Evolutionary conservation across 768 basidiomycete genomes (phyloP).

Genomic region (Cantharellus anzutake): DNA sequence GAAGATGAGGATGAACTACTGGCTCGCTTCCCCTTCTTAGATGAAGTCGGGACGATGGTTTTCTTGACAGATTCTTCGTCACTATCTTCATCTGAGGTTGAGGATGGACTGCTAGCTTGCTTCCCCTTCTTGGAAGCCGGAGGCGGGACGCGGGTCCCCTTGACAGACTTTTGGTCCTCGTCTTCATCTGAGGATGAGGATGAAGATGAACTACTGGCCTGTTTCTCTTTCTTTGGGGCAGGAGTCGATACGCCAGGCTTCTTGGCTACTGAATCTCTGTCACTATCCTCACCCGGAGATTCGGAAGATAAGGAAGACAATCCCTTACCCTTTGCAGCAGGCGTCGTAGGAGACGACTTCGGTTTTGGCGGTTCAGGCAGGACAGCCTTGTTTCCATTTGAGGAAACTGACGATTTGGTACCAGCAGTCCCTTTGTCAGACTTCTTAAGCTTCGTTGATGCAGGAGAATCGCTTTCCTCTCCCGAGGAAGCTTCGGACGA

Average conservation of each 20-base stretch:
- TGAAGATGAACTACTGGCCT: slow-evolving; percentile 3
- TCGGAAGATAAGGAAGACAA: too few species aligned
- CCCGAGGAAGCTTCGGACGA: not conserved
- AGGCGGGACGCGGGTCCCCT: slow-evolving; percentile 14
- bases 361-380: not conserved
- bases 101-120: not conserved
- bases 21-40: not conserved
- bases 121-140: slow-evolving; percentile 10
- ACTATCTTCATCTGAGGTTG: too few species aligned
- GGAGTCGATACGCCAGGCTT: not conserved
- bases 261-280: too few species aligned
- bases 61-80: too few species aligned
- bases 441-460: not conserved
- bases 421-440: not conserved
- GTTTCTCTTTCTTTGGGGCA: not conserved
- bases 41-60: too few species aligned
- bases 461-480: not conserved
- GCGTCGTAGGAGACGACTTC: not conserved
- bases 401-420: not conserved
- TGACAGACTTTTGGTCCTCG: slow-evolving; percentile 13
- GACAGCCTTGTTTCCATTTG: not conserved
- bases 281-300: too few species aligned
- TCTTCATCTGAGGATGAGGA: slow-evolving; percentile 12
- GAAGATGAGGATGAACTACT: not conserved
- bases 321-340: too few species aligned